Base-by-base conservation (phyloP, 352 stramenopile species). In the Phytopythium boreale region DNA sequence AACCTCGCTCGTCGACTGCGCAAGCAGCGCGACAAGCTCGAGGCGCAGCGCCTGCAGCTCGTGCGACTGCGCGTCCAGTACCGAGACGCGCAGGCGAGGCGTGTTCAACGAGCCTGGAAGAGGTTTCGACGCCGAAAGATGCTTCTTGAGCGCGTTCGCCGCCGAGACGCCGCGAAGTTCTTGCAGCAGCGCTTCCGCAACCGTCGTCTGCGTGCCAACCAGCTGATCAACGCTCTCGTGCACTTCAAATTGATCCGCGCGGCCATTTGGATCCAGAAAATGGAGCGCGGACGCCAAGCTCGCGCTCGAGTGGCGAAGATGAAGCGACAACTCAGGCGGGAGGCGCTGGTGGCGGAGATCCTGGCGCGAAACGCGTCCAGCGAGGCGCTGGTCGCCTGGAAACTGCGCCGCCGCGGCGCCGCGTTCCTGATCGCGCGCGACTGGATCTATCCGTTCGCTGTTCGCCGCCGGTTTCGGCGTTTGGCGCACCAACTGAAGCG, bases 61-160 rank as follows among this genome's bases (percentile, higher is more conserved):
- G 34, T 80, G 24, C 56, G 49, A 15, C 73, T 90, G 11, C 68
- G 76, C 2, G 63, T 84, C 31, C 72, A 61, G 49, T 88, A 82
- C 46, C 75, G 81, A 12, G 58, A 65, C 1, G 74, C 73, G 31
- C 79, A 88, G 31, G 76, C 74, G 6, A n/a, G 64, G 17, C 83
- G 76, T 46, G 67, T 90, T 26, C 81, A 90, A 47, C 74, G 81
- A 57, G 66, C 62, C 4, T 90, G 79, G 81, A 31, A n/a, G 36
- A 22, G 22, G 10, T 34, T 34, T 55, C 59, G 72, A 36, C 75
- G 74, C 22, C 47, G 24, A 26, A 62, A 43, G 43, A 24, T 41
- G 41, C 14, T 59, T 11, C 0, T 5, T 11, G 34, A 46, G 20
- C 52, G 52, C 11, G 2, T 27, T 20, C 7, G 67, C 19, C 64